Base-by-base conservation (phyloP, 768 basidiomycete species). In the Lactarius sanguifluus region DNA sequence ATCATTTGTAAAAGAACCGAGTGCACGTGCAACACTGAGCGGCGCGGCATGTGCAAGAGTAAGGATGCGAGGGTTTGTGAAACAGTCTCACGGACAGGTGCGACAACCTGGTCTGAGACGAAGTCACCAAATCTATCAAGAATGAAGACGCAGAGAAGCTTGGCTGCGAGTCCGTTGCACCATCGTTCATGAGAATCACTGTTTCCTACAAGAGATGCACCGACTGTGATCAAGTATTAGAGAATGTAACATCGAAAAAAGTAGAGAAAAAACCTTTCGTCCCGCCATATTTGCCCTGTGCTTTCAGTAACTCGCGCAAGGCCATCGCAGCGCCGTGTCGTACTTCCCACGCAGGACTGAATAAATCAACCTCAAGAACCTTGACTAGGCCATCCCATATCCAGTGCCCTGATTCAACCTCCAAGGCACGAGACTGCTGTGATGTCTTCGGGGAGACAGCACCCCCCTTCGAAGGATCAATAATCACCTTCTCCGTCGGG, bases 101-200 rank as follows among this genome's bases (percentile, higher is more conserved):
- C 97, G 13, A 98, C 86, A 50, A 98, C 95, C 82, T 96, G 95
- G 74, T 99, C 97, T 0, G 94, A 92, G 41, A 97, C 88, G 74
- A 96, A 99, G 77, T 99, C 97, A 2, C 96, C 94, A 72, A 99
- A 99, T n/a, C 97, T 88, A 75, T 99, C 97, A 30, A 98, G 81
- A 38, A 96, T 91, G 68, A 98, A 91, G 10, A 98, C 87, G 71
- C 89, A 90, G 2, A 98, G 83, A 59, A 97, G 85, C 70, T 90
- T 90, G 12, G 92, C 86, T 2, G 93, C 90, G 18, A 98, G 78
- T 65, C 89, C 86, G 67, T 96, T 96, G 76, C 92, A 94, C 94
- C 94, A 96, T 71, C 83, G 83, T 76, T 92, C 90, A 72, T 95
- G 93, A 0, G 81, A 81, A 50, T 79, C 75, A 23, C 82, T 81